Conservation (phyloP, 495 filamentous ascomycete species). For the Penicillium cataractarum region DNA sequence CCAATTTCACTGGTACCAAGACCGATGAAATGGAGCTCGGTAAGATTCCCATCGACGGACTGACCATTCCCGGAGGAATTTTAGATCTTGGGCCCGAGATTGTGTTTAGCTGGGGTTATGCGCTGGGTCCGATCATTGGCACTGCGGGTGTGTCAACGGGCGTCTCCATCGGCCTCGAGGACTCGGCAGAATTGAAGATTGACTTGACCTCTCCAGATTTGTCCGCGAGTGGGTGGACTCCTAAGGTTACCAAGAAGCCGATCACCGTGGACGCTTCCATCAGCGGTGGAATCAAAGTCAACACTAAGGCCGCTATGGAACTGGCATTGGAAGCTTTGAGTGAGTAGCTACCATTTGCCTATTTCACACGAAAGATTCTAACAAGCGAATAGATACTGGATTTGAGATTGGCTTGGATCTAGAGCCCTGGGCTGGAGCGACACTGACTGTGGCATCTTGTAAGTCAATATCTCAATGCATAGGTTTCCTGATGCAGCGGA, state of each 20-base stretch:
- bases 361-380: too few relatives aligned
- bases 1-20: neutral
- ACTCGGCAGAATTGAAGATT: neutral
- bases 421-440: constrained; percentile 1
- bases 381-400: neutral
- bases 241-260: neutral
- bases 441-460: constrained; percentile 4
- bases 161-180: neutral
- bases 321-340: neutral
- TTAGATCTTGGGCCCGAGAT: neutral
- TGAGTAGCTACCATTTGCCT: neutral
- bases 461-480: neutral
- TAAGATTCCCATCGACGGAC: neutral
- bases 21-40: neutral
- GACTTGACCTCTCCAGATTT: constrained; percentile 4
- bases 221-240: neutral
- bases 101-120: neutral
- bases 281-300: constrained; percentile 1
- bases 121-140: neutral
- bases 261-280: constrained; percentile 5
- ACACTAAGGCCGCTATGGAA: neutral
- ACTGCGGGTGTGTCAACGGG: neutral
- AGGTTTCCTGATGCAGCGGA: neutral
- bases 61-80: neutral
- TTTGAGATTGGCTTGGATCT: neutral